Base-by-base conservation (phyloP, 345 rosid genomes). In the Anacardium occidentale region DNA sequence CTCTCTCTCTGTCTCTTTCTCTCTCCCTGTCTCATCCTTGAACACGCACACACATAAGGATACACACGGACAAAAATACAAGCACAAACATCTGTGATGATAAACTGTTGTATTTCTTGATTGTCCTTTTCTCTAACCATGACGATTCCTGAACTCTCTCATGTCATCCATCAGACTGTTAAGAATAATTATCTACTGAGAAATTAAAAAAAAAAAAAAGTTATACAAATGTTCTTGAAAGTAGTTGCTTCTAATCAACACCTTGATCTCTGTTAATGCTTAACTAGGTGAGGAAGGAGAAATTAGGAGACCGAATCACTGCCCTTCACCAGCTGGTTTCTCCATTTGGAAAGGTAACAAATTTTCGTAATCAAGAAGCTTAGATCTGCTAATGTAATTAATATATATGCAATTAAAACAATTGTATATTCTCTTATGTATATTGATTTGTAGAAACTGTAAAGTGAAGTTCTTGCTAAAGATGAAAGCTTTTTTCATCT, bases 321-420 rank as follows among this genome's bases (percentile, higher is more conserved):
- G 85, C 97, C 26, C 94, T 94, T 79, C 98, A 94, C 86, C 97
- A 94, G 80, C 86, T 94, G 25, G 98, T 92, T 81, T 94, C 98
- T 76, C 98, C 97, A 62, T 92, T 94, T 85, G 97, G 98, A 64
- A 94, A 94, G 97, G 98, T 91, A 78, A 37, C 42, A 5, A 5
- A 37, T 37, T 37, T 37, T 37, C 70, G 26, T 37, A 37, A 37
- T 7, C 42, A 37, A 37, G 42, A 10, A 25, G 45, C 26, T 62
- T 61, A 32, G 61, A 62, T 72, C 70, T 55, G 55, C 18, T 7
- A 53, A 37, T n/a, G 22, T 24, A 70, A 64, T 55, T 20, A 51
- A 59, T 61, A 44, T 34, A 44, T 20, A 45, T 45, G 4, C 10
- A 55, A n/a, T n/a, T n/a, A n/a, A n/a, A n/a, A n/a, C n/a, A 29